Evolutionary conservation across 2,329 filamentous ascomycete genomes (phyloP).

Genomic region (Boeremia exigua): DNA sequence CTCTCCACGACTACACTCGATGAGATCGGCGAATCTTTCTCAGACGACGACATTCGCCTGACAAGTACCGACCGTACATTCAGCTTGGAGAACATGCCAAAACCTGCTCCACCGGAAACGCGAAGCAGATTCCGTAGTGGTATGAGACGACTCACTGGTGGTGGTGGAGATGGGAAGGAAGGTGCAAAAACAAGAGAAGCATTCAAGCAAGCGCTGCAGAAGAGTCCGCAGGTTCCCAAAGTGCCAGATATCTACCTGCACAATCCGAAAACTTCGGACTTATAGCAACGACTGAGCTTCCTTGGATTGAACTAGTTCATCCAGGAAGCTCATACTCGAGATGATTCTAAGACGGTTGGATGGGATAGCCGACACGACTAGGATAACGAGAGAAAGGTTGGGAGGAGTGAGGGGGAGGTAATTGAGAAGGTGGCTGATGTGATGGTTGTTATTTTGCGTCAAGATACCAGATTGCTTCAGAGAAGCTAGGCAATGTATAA

Average conservation of each 20-base stretch:
- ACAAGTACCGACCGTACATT: constrained; percentile 35
- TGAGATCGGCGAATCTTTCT: constrained; percentile 76
- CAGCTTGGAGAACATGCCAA: constrained; percentile 60
- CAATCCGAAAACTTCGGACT: constrained; percentile 45
- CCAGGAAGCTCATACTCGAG: constrained; percentile 4
- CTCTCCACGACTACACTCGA: constrained; percentile 74
- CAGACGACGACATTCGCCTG: constrained; percentile 69
- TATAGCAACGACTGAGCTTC: constrained; percentile 21
- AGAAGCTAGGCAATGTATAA: constrained; percentile 1
- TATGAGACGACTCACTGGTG: constrained; percentile 68
- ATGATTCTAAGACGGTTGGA: neutral
- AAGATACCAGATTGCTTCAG: constrained; percentile 9
- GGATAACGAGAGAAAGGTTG: too few relatives aligned
- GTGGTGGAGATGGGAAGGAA: constrained; percentile 52
- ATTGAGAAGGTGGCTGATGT: neutral
- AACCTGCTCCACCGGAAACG: constrained; percentile 63
- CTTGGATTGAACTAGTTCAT: constrained; percentile 12
- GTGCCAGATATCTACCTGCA: constrained; percentile 54
- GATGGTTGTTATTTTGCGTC: neutral
- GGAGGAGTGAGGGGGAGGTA: neutral
- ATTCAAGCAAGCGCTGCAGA: constrained; percentile 44
- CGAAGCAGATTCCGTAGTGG: constrained; percentile 57
- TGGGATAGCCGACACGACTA: neutral
- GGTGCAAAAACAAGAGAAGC: constrained; percentile 46
- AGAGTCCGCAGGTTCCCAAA: constrained; percentile 57